Percentiles rank a stretch among this genome's conserved stretches.
Evolutionary conservation across 2,329 filamentous ascomycete species (phyloP).

Genomic region (Oidium heveae): DNA sequence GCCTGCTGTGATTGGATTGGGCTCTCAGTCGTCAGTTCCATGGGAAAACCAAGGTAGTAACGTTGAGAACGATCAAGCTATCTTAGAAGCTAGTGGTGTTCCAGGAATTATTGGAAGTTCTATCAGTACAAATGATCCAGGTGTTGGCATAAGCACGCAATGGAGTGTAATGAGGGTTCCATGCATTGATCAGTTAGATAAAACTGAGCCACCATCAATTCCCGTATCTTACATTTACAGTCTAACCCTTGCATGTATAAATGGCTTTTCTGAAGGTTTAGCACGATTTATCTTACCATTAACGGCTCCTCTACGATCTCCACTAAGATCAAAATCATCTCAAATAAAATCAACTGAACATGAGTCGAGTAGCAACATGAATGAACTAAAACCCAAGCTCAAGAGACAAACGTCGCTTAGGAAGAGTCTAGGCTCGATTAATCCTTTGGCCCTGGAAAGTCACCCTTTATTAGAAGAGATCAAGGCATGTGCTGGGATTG

Average conservation of each 20-base stretch:
- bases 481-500: slow-evolving; percentile 52
- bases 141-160: slow-evolving; percentile 57
- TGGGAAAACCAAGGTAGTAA: slow-evolving; percentile 30
- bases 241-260: slow-evolving; percentile 68
- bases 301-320: slow-evolving; percentile 50
- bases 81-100: slow-evolving; percentile 68
- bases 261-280: slow-evolving; percentile 69
- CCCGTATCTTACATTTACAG: slow-evolving; percentile 91
- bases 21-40: slow-evolving; percentile 69
- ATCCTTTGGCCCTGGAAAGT: slow-evolving; percentile 52
- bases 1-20: slow-evolving; percentile 65
- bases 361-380: slow-evolving; percentile 6
- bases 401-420: slow-evolving; percentile 43
- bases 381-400: slow-evolving; percentile 12
- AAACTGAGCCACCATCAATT: slow-evolving; percentile 54
- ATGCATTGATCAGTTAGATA: slow-evolving; percentile 87
- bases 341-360: slow-evolving; percentile 7
- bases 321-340: slow-evolving; percentile 18
- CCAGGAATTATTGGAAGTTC: slow-evolving; percentile 64
- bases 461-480: slow-evolving; percentile 49
- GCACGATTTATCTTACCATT: slow-evolving; percentile 84
- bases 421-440: slow-evolving; percentile 55
- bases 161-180: slow-evolving; percentile 76
- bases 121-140: slow-evolving; percentile 37
- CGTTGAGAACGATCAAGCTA: slow-evolving; percentile 51